Evolutionary conservation across 495 filamentous ascomycete species (phyloP).

Genomic region (Neurospora intermedia): DNA sequence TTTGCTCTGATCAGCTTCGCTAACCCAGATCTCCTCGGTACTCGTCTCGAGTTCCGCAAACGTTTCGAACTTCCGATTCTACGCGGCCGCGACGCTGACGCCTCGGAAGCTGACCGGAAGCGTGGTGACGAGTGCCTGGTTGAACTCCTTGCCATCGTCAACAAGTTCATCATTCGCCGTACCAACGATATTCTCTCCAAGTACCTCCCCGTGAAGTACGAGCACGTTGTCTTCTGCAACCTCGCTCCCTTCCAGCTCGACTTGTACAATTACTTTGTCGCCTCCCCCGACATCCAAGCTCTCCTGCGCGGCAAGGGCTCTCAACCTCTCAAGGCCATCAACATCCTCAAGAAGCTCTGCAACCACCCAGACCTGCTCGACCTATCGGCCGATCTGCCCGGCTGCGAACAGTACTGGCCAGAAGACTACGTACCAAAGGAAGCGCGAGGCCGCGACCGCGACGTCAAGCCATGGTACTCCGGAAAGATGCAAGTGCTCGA

Average conservation of each 20-base stretch:
- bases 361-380: conserved; percentile 95
- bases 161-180: conserved; percentile 97
- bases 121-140: conserved; percentile 74
- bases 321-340: conserved; percentile 93
- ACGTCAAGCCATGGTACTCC: conserved; percentile 91
- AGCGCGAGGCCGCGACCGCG: conserved; percentile 75
- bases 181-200: conserved; percentile 98
- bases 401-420: conserved; percentile 72
- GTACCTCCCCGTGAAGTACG: conserved; percentile 97
- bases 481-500: conserved; percentile 98
- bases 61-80: conserved; percentile 90
- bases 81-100: conserved; percentile 81
- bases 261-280: conserved; percentile 94
- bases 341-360: conserved; percentile 94
- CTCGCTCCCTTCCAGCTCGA: conserved; percentile 84
- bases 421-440: conserved; percentile 87
- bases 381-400: conserved; percentile 73
- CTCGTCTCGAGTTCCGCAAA: conserved; percentile 86
- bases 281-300: conserved; percentile 87
- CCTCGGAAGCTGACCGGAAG: conserved; percentile 69
- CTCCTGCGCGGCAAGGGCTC: conserved; percentile 90
- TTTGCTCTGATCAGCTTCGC: conserved; percentile 95
- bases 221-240: conserved; percentile 99
- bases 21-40: conserved; percentile 85
- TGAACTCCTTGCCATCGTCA: conserved; percentile 77